Evolutionary conservation across 305 asterid species (phyloP).

Genomic region (Fraxinus xanthoxyloides): DNA sequence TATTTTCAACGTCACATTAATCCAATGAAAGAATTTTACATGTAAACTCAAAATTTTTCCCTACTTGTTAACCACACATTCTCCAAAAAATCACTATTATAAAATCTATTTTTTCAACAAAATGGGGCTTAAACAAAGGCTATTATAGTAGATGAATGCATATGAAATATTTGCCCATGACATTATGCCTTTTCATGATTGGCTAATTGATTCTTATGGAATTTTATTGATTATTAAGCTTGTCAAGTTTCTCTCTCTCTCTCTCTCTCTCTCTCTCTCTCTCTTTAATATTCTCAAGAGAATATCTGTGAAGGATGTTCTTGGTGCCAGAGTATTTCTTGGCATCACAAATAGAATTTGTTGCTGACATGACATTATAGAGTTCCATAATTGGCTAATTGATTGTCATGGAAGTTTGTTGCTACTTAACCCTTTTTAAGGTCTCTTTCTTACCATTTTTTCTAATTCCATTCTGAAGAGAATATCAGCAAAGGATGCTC

Average conservation of each 20-base stretch:
- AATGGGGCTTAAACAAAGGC: background rate
- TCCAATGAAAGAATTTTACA: background rate
- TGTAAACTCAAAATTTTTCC: background rate
- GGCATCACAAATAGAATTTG: background rate
- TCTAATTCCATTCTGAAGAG: constrained; percentile 44
- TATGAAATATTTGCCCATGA: background rate
- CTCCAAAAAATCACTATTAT: background rate
- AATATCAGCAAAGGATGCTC: constrained; percentile 90
- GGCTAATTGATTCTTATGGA: background rate
- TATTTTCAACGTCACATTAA: background rate
- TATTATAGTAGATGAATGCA: background rate
- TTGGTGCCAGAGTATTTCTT: background rate
- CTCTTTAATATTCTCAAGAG: background rate
- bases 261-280: background rate
- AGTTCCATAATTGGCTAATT: background rate
- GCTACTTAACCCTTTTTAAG: constrained; percentile 15
- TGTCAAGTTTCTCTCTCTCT: background rate
- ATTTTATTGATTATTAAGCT: constrained; percentile 9
- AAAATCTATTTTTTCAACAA: background rate
- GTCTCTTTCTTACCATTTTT: background rate
- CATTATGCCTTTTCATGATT: background rate
- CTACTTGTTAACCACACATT: background rate
- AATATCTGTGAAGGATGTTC: background rate
- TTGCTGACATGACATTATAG: background rate
- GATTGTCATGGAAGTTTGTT: constrained; percentile 8